phyloP scores from a whole-genome alignment of 257 asterid species.

The Scutellaria galericulata region DNA sequence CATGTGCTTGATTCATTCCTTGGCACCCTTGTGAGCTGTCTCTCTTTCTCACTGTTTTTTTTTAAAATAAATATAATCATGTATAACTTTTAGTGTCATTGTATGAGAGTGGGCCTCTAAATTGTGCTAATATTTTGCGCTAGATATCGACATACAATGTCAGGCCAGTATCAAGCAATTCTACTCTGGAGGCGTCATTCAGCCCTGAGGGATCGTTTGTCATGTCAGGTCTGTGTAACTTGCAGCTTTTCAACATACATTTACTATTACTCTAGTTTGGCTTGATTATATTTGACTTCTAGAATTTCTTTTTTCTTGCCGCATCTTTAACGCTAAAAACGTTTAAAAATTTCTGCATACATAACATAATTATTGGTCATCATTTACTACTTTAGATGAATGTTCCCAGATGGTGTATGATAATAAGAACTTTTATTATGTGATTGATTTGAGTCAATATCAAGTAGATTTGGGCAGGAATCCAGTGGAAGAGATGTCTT shows the following conservation, averaged over 20 bases:
- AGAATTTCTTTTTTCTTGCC: not conserved
- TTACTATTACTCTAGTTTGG: conserved; percentile 15
- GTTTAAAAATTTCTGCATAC: not conserved
- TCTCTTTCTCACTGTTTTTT: not conserved
- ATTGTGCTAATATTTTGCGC: conserved; percentile 30
- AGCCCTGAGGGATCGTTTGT: conserved; percentile 95
- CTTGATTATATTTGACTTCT: conserved; percentile 10
- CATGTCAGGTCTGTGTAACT: conserved; percentile 69
- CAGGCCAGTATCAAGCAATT: conserved; percentile 75
- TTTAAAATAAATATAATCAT: conserved; percentile 7
- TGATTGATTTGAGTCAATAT: not conserved
- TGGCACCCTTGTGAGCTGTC: conserved; percentile 77
- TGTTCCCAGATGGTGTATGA: conserved; percentile 1
- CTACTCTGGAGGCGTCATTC: conserved; percentile 96
- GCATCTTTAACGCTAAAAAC: conserved; percentile 5
- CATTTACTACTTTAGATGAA: conserved; percentile 13
- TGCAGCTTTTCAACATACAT: conserved; percentile 1
- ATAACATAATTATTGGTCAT: not conserved
- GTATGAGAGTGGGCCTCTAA: conserved; percentile 23
- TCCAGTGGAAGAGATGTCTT: conserved; percentile 10
- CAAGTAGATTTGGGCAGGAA: conserved; percentile 5
- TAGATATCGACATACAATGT: conserved; percentile 80
- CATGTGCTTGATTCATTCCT: conserved; percentile 94
- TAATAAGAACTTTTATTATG: not conserved
- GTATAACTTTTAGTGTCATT: conserved; percentile 1